These are phyloP conservation scores for Heimioporus sp. DNA, from an alignment of 768 basidiomycete genomes.

Conservation along the genomic window DNA sequence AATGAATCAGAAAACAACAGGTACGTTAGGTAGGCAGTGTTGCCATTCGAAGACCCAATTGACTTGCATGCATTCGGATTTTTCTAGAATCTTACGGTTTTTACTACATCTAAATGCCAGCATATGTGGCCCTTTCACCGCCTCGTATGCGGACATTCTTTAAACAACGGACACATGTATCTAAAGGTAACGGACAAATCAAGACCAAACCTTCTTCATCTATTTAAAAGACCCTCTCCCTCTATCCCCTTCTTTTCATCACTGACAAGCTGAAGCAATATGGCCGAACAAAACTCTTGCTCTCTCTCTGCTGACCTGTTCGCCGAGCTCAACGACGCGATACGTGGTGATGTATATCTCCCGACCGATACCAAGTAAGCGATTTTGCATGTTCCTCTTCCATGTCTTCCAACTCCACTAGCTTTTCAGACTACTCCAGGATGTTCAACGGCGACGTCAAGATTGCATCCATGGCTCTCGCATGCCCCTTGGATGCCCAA, in stretches of 20 bases:
- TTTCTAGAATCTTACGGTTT: too few relatives aligned
- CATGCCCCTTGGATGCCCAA: constrained; percentile 71
- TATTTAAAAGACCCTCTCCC: constrained; percentile 15
- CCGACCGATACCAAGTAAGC: constrained; percentile 42
- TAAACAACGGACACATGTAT: too few relatives aligned
- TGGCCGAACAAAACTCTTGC: constrained; percentile 9
- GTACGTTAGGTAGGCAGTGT: too few relatives aligned
- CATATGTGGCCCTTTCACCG: not conserved
- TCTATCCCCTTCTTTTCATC: constrained; percentile 6
- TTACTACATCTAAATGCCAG: too few relatives aligned
- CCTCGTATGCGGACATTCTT: too few relatives aligned
- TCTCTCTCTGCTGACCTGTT: constrained; percentile 31
- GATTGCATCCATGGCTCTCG: constrained; percentile 58
- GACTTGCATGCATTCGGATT: too few relatives aligned
- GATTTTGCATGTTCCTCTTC: not conserved
- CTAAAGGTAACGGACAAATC: constrained; percentile 12
- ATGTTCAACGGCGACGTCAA: constrained; percentile 81
- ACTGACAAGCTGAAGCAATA: too few relatives aligned
- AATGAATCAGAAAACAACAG: too few relatives aligned
- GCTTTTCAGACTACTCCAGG: constrained; percentile 31
- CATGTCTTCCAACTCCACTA: constrained; percentile 7
- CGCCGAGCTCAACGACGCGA: constrained; percentile 43
- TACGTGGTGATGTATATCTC: constrained; percentile 48
- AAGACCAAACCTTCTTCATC: constrained; percentile 1
- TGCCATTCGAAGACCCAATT: too few relatives aligned